Evolutionary conservation across 2,329 filamentous ascomycete genomes (phyloP).

Genomic region (Trichoderma sp.): DNA sequence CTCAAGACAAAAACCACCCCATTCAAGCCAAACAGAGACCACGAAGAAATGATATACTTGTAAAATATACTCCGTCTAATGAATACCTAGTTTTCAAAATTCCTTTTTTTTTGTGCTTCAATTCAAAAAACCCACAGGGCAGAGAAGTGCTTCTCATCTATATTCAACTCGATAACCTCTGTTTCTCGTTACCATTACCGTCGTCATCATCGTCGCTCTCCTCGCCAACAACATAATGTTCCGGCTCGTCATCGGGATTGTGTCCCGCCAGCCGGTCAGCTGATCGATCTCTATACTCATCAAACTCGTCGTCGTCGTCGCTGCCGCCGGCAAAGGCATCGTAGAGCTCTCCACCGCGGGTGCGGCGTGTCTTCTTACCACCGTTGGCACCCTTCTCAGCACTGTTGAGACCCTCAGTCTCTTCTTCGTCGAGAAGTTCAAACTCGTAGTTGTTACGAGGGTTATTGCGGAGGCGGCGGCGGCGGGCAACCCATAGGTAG

Average conservation of each 20-base stretch:
- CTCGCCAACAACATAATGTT: conserved; percentile 55
- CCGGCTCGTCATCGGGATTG: conserved; percentile 37
- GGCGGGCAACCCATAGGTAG: conserved; percentile 79
- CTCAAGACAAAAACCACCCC: neutral
- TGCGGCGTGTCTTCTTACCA: conserved; percentile 49
- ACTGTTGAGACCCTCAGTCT: conserved; percentile 58
- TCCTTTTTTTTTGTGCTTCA: neutral
- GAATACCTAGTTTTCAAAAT: neutral
- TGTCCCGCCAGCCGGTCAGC: conserved; percentile 36
- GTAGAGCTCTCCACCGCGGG: conserved; percentile 85
- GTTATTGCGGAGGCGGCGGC: conserved; percentile 72
- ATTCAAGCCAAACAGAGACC: neutral
- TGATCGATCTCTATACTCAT: conserved; percentile 46
- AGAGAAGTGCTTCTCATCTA: conserved; percentile 2
- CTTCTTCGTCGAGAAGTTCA: conserved; percentile 84
- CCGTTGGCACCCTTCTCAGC: conserved; percentile 49
- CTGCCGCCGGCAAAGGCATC: conserved; percentile 93
- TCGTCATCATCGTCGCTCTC: conserved; percentile 38
- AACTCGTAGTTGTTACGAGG: conserved; percentile 88
- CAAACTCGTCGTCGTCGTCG: conserved; percentile 62
- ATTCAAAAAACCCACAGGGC: neutral
- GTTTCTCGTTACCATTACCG: conserved; percentile 29
- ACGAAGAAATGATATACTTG: neutral
- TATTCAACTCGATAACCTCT: conserved; percentile 29
- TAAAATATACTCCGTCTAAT: conserved; percentile 20